Evolutionary conservation across 2,329 filamentous ascomycete species (phyloP).

Genomic region (Neobulgaria alba): DNA sequence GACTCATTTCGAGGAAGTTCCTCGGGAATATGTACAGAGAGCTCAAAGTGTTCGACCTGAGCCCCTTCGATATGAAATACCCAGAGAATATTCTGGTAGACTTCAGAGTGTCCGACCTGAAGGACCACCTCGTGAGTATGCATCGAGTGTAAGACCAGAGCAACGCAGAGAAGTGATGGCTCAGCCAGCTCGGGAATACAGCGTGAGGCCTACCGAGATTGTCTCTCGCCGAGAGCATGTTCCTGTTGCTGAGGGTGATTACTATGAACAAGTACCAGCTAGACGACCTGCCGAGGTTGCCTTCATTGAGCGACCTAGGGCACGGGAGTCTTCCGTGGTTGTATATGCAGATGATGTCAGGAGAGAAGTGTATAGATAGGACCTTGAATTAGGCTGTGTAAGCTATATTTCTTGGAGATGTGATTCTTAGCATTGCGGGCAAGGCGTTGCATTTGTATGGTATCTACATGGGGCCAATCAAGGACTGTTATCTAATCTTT

Average conservation of each 20-base stretch:
- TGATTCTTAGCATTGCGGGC: too few species aligned
- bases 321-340: slow-evolving; percentile 24
- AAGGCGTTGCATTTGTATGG: too few species aligned
- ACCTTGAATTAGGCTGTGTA: too few species aligned
- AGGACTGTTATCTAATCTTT: too few species aligned
- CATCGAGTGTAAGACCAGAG: slow-evolving; percentile 32
- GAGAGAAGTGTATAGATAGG: slow-evolving; percentile 26
- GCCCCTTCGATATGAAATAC: slow-evolving; percentile 34
- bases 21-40: slow-evolving; percentile 39
- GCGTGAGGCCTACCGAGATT: slow-evolving; percentile 22
- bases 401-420: too few species aligned
- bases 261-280: slow-evolving; percentile 20
- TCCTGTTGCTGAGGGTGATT: slow-evolving; percentile 3
- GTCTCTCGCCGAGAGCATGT: slow-evolving; percentile 13
- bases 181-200: slow-evolving; percentile 24
- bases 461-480: too few species aligned
- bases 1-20: slow-evolving; percentile 37
- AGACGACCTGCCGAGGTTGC: slow-evolving; percentile 20
- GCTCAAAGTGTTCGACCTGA: slow-evolving; percentile 48
- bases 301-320: slow-evolving; percentile 24
- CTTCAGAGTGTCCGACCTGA: slow-evolving; percentile 37
- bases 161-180: slow-evolving; percentile 18
- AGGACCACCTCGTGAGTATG: slow-evolving; percentile 31
- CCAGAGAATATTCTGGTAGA: slow-evolving; percentile 34
- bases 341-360: slow-evolving; percentile 26